Percentiles rank a stretch among this genome's conserved stretches.
phyloP scores from a whole-genome alignment of 768 basidiomycete species.

The Tephrocybe sp. region DNA sequence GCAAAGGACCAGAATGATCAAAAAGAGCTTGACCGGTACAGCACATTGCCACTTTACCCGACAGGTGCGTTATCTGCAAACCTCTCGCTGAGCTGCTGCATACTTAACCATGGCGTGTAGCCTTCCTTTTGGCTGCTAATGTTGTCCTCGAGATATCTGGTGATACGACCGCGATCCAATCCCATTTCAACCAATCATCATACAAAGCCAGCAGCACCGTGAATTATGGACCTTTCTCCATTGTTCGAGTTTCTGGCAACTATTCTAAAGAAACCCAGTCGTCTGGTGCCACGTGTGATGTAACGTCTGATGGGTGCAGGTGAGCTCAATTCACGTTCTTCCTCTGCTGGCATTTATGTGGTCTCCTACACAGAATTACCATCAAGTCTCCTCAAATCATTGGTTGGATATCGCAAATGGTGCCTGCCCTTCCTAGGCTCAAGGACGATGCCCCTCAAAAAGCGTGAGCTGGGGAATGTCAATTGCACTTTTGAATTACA shows the following conservation, averaged over 20 bases:
- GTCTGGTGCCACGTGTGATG: not conserved
- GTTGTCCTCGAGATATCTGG: not conserved
- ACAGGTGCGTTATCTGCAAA: conserved; percentile 1
- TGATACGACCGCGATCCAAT: not conserved
- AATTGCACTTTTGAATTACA: too few species aligned
- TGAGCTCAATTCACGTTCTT: not conserved
- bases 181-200: not conserved
- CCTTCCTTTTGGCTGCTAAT: conserved; percentile 2
- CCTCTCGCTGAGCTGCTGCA: not conserved
- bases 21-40: not conserved
- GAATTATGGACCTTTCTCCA: conserved; percentile 3
- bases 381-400: conserved; percentile 9
- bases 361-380: conserved; percentile 1
- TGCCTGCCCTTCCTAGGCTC: conserved; percentile 6
- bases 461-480: too few species aligned
- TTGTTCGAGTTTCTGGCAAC: not conserved
- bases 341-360: not conserved
- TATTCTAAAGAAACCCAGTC: too few species aligned
- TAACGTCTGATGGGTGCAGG: conserved; percentile 1
- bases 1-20: not conserved
- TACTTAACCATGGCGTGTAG: not conserved
- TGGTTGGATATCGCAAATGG: conserved; percentile 8
- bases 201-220: not conserved
- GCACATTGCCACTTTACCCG: conserved; percentile 5
- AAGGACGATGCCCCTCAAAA: too few species aligned